phyloP scores from a whole-genome alignment of 106 monocot genomes.

The Ottelia alismoides region DNA sequence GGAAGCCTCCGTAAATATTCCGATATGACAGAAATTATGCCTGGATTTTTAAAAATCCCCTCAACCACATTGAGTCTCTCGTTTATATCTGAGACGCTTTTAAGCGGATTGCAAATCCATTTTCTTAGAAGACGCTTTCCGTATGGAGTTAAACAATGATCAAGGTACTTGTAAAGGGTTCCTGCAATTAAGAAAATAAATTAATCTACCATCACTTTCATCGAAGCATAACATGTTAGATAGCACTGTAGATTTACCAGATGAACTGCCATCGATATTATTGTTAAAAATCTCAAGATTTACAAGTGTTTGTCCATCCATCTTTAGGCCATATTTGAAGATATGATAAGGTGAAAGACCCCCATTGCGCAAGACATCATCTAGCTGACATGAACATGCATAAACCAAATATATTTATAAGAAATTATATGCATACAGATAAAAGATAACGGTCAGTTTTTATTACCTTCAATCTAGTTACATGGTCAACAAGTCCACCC shows the following conservation, averaged over 20 bases:
- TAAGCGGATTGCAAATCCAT: constrained; percentile 92
- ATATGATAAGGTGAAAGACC: constrained; percentile 83
- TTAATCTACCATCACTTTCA: not conserved
- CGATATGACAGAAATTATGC: constrained; percentile 27
- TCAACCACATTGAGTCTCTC: constrained; percentile 73
- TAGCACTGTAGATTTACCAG: constrained; percentile 28
- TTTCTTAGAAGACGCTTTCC: constrained; percentile 79
- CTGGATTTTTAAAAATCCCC: constrained; percentile 46
- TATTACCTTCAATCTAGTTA: constrained; percentile 62
- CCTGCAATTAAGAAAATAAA: constrained; percentile 25
- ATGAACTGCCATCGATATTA: constrained; percentile 60
- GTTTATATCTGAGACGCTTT: constrained; percentile 56
- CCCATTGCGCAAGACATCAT: constrained; percentile 76
- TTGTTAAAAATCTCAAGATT: constrained; percentile 96
- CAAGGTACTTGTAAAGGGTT: constrained; percentile 74
- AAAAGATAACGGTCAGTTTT: not conserved
- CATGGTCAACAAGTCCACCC: constrained; percentile 50
- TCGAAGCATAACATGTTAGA: not conserved
- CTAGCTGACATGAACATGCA: constrained; percentile 37
- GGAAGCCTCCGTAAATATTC: constrained; percentile 52
- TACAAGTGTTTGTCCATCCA: constrained; percentile 93
- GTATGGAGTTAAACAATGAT: constrained; percentile 66
- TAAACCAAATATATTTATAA: too few species aligned
- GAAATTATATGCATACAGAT: constrained; percentile 7
- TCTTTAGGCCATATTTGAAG: constrained; percentile 68